phyloP scores from a whole-genome alignment of 495 filamentous ascomycete species.

The Rusavskia elegans region DNA sequence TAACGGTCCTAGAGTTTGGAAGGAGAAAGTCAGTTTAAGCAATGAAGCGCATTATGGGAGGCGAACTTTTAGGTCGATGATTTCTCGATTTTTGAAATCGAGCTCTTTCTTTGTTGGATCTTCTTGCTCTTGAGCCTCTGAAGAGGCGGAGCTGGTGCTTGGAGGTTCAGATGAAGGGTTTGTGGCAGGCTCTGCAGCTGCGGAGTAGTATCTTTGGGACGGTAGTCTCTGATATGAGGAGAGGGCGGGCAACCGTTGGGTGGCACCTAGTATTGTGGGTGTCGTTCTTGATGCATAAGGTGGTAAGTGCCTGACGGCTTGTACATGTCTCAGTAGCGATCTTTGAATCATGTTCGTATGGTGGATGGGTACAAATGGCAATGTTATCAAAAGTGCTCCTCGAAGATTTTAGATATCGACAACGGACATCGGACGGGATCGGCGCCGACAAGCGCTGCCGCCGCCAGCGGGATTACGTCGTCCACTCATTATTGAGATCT shows the following conservation, averaged over 20 bases:
- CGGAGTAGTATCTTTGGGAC: conserved; percentile 6
- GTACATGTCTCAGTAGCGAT: conserved; percentile 7
- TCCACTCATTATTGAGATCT: too few relatives aligned
- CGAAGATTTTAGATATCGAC: neutral
- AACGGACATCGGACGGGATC: too few relatives aligned
- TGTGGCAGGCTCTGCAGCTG: conserved; percentile 3
- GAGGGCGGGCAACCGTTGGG: conserved; percentile 4
- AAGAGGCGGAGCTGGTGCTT: conserved; percentile 4
- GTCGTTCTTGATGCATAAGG: neutral
- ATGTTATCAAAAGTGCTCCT: neutral
- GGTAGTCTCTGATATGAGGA: neutral
- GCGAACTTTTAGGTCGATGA: conserved; percentile 70
- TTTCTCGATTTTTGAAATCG: conserved; percentile 71
- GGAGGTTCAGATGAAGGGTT: conserved; percentile 23
- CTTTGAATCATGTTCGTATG: conserved; percentile 11
- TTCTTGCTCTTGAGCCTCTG: conserved; percentile 19
- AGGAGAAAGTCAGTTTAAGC: conserved; percentile 1
- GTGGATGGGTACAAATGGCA: neutral
- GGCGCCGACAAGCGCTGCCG: too few relatives aligned
- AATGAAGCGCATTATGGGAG: neutral
- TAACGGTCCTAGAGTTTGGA: conserved; percentile 61
- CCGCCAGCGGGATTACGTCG: neutral
- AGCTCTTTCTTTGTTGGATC: conserved; percentile 45
- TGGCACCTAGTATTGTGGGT: conserved; percentile 1
- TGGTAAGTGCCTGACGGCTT: neutral